Evolutionary conservation across 2,329 filamentous ascomycete species (phyloP), one percentile per base, ranked within the genome.

Genomic region (Rachicladosporium sp.): DNA sequence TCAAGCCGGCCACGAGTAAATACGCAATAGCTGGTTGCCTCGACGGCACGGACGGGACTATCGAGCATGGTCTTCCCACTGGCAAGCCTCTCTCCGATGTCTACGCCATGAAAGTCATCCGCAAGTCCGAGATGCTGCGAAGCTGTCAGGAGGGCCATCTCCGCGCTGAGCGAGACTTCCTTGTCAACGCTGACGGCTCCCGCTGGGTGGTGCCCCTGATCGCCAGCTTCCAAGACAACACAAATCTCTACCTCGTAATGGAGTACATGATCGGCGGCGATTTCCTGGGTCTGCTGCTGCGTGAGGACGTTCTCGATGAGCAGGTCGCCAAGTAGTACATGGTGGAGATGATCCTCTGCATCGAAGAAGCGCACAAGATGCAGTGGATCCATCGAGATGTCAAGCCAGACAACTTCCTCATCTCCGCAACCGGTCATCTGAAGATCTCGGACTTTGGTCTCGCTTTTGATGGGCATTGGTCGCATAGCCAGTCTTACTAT

Each of bases 181-280:
- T 98, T 6, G 86, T 94, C 19, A 78, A 82, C 4, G 88, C 87
- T 1, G 83, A 91, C 56, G 82, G 79, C n/a, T 93, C 86, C 4
- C 74, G 73, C 44, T 96, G 88, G 89, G 78, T 94, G 35, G 84
- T 96, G 2, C 84, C 88, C 1, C 67, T 98, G 29, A 73, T 94
- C 37, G 73, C 84, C 36, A 91, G 86, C 54, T 96, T 96, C 48
- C 86, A 96, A 59, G 91, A 96, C 57, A 67, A 74, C 29, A 72
- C 74, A 32, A 85, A 84, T 50, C 69, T 98, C 4, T 96, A 96
- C 53, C 74, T 98, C 4, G 82, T 95, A 38, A 95, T 96, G 87
- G 88, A 96, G 43, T 98, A 93, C 56, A 95, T 95, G 86, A 81
- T 93, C 2, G 91, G 89, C 0, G 89, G 91, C 0, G 89, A 98